Base-by-base conservation (phyloP, 352 stramenopile genomes). In the Phytophthora constricta region DNA sequence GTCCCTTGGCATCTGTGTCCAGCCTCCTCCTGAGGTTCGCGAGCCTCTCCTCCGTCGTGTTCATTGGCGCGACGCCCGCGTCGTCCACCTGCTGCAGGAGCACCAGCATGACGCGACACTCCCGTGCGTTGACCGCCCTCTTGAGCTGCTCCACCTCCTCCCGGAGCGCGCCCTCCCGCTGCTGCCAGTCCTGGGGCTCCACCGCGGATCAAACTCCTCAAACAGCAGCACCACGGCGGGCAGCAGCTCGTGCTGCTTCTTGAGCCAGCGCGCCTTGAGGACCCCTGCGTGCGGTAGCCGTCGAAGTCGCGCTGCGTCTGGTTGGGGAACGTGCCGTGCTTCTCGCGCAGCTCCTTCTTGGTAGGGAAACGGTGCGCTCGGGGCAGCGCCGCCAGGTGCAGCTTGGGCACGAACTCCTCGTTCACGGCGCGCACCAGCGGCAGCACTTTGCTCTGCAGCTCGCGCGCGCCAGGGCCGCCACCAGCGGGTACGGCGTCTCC, bases 261-360 rank as follows among this genome's bases (percentile, higher is more conserved):
- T 95, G 45, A 96, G 65, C 89, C 89, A 96, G 27, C 77, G 72
- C 20, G 79, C 68, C 62, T 96, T 96, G 49, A 95, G 70, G 14
- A 96, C 72, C 89, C 89, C 37, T 90, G 74, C 20, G 85, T 76
- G 9, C 58, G 59, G 71, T 91, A 89, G 39, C 83, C 79, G n/a
- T 93, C 84, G 52, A 93, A 90, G 70, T 93, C 84, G 45, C 86
- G 83, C 73, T 95, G 86, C 54, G 80, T 91, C 68, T 95, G 86
- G 69, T 88, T 92, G 14, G 85, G 83, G 63, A 94, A 94, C 19
- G 85, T 93, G 19, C 84, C 87, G 62, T 92, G 85, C 60, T 95
- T 93, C 73, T 95, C 86, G 49, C 86, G 82, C 26, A 93, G 69
- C 62, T 94, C 87, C 60, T 96, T 96, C 65, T 95, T 95, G 11